These are phyloP conservation scores for Hibiscus syriacus DNA, from an alignment of 345 rosid species.

Conservation along the genomic window DNA sequence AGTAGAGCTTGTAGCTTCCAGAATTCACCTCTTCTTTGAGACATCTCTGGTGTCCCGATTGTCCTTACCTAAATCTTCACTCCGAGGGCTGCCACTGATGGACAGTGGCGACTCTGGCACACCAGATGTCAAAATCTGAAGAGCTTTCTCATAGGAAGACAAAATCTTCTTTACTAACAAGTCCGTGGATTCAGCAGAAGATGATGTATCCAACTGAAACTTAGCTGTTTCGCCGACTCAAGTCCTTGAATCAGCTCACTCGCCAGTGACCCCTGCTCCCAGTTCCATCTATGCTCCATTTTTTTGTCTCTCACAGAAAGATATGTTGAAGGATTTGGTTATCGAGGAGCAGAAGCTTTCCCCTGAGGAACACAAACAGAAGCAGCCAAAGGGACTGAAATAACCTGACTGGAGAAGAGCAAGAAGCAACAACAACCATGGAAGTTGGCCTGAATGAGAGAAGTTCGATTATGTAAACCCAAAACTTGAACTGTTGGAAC, in stretches of 20 bases:
- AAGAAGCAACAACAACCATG: conserved; percentile 19
- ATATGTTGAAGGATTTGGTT: conserved; percentile 1
- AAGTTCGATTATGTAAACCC: not conserved
- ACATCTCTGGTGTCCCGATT: conserved; percentile 32
- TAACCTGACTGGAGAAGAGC: conserved; percentile 1
- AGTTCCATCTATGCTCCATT: too few relatives aligned
- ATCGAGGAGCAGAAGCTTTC: conserved; percentile 8
- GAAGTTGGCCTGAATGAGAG: not conserved
- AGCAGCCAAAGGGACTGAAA: conserved; percentile 1
- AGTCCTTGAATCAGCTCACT: conserved; percentile 54
- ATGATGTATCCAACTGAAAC: conserved; percentile 22
- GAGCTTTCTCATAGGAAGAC: conserved; percentile 60
- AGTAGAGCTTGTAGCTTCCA: not conserved
- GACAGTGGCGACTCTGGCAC: conserved; percentile 57
- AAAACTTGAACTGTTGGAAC: not conserved
- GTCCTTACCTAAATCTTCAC: conserved; percentile 47
- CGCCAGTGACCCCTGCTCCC: conserved; percentile 40
- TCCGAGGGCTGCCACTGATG: conserved; percentile 56
- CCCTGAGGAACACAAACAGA: too few relatives aligned
- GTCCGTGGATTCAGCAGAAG: too few relatives aligned
- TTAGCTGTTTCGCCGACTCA: conserved; percentile 53
- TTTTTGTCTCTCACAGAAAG: conserved; percentile 19
- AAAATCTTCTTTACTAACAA: too few relatives aligned
- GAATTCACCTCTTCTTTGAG: conserved; percentile 62
- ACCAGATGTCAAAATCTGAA: conserved; percentile 32